These are phyloP conservation scores for Colletotrichum sp. DNA, from an alignment of 2,329 filamentous ascomycete genomes.

Conservation along the genomic window DNA sequence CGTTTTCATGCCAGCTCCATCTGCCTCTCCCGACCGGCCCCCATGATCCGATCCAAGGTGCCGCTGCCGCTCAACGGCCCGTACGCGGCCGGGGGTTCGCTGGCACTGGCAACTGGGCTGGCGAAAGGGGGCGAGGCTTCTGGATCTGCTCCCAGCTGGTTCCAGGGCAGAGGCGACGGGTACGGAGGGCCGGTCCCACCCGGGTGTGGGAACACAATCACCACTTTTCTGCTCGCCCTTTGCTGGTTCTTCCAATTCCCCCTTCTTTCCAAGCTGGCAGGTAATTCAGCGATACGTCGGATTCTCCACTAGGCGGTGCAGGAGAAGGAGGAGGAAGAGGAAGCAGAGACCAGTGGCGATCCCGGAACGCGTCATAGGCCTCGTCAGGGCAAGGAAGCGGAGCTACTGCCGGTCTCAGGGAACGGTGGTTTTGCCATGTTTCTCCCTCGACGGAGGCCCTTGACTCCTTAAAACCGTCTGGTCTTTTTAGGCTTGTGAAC, in stretches of 20 bases:
- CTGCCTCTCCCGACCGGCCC: background rate
- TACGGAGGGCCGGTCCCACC: background rate
- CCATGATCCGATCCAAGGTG: slow-evolving; percentile 9
- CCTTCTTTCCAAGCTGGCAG: background rate
- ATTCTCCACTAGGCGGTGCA: slow-evolving; percentile 13
- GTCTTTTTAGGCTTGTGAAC: background rate
- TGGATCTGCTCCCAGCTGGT: background rate
- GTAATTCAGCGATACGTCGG: background rate
- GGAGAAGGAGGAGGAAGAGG: background rate
- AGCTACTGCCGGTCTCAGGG: background rate
- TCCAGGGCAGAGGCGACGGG: slow-evolving; percentile 3
- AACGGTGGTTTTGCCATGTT: background rate
- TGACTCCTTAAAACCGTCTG: background rate
- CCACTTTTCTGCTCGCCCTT: background rate
- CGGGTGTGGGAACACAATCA: slow-evolving; percentile 2
- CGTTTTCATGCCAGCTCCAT: background rate
- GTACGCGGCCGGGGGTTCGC: background rate
- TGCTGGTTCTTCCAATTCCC: background rate
- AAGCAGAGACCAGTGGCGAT: background rate
- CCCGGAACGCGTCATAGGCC: slow-evolving; percentile 16
- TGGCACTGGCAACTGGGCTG: background rate
- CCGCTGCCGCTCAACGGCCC: slow-evolving; percentile 13
- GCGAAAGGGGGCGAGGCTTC: background rate
- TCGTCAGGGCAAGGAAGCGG: slow-evolving; percentile 7
- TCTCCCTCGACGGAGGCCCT: background rate